A percentile compares a stretch with the other conserved stretches of the same genome.
phyloP scores from a whole-genome alignment of 495 filamentous ascomycete species.

The Chlorociboria aeruginascens region DNA sequence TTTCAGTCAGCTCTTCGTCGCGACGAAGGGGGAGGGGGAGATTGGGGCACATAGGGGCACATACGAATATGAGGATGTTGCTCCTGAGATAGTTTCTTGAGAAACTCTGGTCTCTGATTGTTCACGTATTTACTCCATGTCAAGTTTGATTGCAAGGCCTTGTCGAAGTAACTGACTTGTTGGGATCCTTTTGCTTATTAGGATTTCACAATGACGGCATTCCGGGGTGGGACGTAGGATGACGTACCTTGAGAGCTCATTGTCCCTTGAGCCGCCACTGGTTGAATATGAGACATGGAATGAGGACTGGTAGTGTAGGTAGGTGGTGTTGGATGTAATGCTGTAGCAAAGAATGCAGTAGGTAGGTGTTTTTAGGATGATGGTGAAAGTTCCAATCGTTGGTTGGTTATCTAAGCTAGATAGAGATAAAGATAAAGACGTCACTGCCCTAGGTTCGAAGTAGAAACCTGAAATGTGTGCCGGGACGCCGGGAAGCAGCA shows the following conservation, averaged over 20 bases:
- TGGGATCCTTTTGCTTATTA: neutral
- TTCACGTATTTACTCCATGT: constrained; percentile 58
- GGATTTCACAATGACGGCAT: neutral
- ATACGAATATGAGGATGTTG: constrained; percentile 45
- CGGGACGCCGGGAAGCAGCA: too few relatives aligned
- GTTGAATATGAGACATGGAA: neutral
- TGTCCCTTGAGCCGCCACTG: neutral
- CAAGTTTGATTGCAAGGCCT: constrained; percentile 52
- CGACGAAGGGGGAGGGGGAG: neutral
- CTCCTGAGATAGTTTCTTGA: too few relatives aligned
- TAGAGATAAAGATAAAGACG: too few relatives aligned
- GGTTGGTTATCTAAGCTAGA: too few relatives aligned
- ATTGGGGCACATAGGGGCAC: constrained; percentile 19
- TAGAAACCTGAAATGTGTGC: too few relatives aligned
- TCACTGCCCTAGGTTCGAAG: too few relatives aligned
- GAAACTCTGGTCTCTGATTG: constrained; percentile 53
- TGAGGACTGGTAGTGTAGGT: neutral
- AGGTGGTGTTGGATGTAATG: too few relatives aligned
- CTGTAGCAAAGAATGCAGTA: too few relatives aligned
- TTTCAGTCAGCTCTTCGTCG: neutral
- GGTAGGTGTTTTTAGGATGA: too few relatives aligned
- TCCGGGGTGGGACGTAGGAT: neutral
- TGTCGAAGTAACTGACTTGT: constrained; percentile 28
- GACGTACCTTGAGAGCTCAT: neutral
- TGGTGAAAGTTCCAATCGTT: too few relatives aligned